A percentile compares a stretch with the other conserved stretches of the same genome.
These are phyloP conservation scores for Tricholoma saponaceum DNA, from an alignment of 768 basidiomycete genomes.

Conservation along the genomic window DNA sequence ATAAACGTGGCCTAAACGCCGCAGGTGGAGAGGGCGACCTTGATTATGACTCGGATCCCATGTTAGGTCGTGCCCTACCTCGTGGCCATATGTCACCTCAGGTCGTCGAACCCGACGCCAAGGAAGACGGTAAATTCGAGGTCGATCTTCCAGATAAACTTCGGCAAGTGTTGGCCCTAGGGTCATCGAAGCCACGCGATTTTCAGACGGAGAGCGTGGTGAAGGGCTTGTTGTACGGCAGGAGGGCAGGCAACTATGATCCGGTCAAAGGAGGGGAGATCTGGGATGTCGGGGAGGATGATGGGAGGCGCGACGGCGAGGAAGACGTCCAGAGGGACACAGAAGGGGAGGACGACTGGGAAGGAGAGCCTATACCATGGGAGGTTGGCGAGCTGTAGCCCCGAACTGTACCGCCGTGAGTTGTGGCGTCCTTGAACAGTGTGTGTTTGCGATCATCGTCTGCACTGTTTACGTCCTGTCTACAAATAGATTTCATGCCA, in stretches of 20 bases:
- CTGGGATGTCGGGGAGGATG: slow-evolving; percentile 71
- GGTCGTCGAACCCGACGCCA: slow-evolving; percentile 4
- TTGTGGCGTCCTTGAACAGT: slow-evolving; percentile 2
- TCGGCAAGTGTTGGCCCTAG: slow-evolving; percentile 59
- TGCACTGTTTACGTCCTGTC: slow-evolving; percentile 1
- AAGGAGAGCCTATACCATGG: slow-evolving; percentile 81
- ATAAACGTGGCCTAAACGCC: slow-evolving; percentile 12
- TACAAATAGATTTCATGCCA: not conserved
- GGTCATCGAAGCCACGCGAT: slow-evolving; percentile 38
- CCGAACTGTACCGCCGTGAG: not conserved
- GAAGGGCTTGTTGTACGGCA: slow-evolving; percentile 57
- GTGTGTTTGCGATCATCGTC: slow-evolving; percentile 9
- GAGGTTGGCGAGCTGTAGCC: slow-evolving; percentile 68
- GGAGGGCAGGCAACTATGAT: slow-evolving; percentile 53
- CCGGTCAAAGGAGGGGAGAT: slow-evolving; percentile 64
- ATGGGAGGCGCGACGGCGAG: slow-evolving; percentile 27
- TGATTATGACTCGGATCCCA: slow-evolving; percentile 30
- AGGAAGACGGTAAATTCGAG: slow-evolving; percentile 38
- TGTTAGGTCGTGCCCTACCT: slow-evolving; percentile 29
- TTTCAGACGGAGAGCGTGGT: slow-evolving; percentile 52
- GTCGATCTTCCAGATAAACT: slow-evolving; percentile 66
- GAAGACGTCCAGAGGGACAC: slow-evolving; percentile 22
- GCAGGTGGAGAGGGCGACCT: slow-evolving; percentile 25
- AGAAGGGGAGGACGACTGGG: slow-evolving; percentile 67
- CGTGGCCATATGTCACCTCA: slow-evolving; percentile 20